These are phyloP conservation scores for Albophoma yamanashiensis DNA, from an alignment of 2,329 filamentous ascomycete species.

Conservation along the genomic window DNA sequence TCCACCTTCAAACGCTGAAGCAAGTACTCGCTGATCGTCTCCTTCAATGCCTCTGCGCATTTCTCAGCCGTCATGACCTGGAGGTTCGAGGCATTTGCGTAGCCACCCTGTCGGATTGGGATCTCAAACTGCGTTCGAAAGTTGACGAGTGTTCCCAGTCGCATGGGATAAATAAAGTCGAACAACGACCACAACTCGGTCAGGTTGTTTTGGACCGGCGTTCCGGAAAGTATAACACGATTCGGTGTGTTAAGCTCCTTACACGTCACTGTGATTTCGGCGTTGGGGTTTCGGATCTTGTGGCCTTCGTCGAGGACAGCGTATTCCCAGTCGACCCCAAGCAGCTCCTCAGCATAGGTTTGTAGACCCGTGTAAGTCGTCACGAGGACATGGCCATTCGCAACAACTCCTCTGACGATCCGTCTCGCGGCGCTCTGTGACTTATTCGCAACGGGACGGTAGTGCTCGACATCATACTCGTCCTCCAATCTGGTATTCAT, in stretches of 20 bases:
- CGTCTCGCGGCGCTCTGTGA: conserved; percentile 54
- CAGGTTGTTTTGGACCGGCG: conserved; percentile 95
- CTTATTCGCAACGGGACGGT: conserved; percentile 19
- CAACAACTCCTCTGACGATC: conserved; percentile 72
- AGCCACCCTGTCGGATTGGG: conserved; percentile 85
- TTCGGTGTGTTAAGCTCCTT: conserved; percentile 88
- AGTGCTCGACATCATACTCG: conserved; percentile 36
- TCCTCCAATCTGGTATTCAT: conserved; percentile 62
- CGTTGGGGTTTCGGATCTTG: conserved; percentile 95
- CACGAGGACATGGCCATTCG: conserved; percentile 83
- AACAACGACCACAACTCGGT: conserved; percentile 95
- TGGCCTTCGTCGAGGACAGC: conserved; percentile 94
- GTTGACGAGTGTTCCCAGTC: conserved; percentile 79
- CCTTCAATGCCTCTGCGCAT: conserved; percentile 87
- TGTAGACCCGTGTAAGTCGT: conserved; percentile 96
- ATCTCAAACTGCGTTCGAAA: conserved; percentile 90
- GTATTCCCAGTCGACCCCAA: conserved; percentile 82
- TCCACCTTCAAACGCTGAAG: conserved; percentile 88
- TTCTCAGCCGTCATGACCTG: conserved; percentile 91
- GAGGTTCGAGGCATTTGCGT: conserved; percentile 87
- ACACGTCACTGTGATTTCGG: conserved; percentile 87
- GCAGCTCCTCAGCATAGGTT: conserved; percentile 73
- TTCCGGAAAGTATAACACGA: conserved; percentile 86
- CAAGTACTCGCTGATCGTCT: conserved; percentile 86
- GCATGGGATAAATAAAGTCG: conserved; percentile 96